These are phyloP conservation scores for Russula vinacea DNA, from an alignment of 768 basidiomycete species.

Conservation along the genomic window DNA sequence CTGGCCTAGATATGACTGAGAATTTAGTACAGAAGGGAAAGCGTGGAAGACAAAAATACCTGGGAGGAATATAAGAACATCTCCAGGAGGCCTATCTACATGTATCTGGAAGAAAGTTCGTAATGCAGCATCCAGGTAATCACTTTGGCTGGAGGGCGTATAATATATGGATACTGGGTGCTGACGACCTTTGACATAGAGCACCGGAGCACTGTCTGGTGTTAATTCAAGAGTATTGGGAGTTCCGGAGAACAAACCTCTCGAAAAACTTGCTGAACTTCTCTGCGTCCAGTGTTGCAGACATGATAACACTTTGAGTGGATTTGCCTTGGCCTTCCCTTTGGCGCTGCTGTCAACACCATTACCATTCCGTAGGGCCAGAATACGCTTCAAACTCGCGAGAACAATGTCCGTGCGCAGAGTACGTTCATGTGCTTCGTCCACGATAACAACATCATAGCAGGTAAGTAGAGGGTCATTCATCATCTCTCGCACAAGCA, in stretches of 20 bases:
- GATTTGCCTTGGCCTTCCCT: conserved; percentile 48
- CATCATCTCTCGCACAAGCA: conserved; percentile 91
- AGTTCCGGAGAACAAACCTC: conserved; percentile 50
- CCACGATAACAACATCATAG: conserved; percentile 88
- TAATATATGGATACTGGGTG: conserved; percentile 87
- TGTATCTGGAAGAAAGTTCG: conserved; percentile 96
- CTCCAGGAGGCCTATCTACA: conserved; percentile 71
- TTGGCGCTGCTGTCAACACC: conserved; percentile 46
- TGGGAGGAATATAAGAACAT: conserved; percentile 91
- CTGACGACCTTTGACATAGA: conserved; percentile 92
- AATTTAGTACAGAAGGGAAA: conserved; percentile 2
- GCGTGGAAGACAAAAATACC: conserved; percentile 41
- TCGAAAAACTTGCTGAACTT: conserved; percentile 88
- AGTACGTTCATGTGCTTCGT: conserved; percentile 97
- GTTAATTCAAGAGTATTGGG: conserved; percentile 8
- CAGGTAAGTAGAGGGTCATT: conserved; percentile 69
- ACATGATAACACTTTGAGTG: conserved; percentile 96
- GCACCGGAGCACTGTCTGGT: conserved; percentile 65
- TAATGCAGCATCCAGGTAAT: conserved; percentile 87
- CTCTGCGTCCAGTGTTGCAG: conserved; percentile 93
- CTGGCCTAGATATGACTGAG: conserved; percentile 54
- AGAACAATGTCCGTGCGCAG: conserved; percentile 92
- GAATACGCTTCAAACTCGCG: conserved; percentile 82
- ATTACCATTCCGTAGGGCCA: conserved; percentile 55
- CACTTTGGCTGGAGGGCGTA: conserved; percentile 64